Base-by-base conservation (phyloP, 1,139 yeast species). In the Tardiomyces blankii region DNA sequence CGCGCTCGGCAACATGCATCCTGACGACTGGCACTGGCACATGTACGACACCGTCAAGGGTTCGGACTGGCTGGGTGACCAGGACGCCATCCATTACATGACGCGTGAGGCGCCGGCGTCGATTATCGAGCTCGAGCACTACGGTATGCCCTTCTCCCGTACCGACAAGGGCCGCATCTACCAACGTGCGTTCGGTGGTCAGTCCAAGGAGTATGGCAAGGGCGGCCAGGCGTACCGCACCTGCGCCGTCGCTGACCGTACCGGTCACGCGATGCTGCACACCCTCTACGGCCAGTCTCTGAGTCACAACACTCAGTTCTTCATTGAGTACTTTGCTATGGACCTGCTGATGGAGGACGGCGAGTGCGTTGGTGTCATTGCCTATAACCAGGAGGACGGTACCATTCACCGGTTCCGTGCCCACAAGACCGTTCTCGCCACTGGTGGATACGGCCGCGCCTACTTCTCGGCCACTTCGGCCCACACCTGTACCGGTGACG, bases 1-100 rank as follows among this genome's bases (percentile, higher is more conserved):
- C 58, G 98, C 98, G 40, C 75, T 91, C 42, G 75, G 94, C 56
- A 91, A 91, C 75, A 89, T 91, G 96, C 97, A 93, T 73, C 75
- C 78, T 57, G 98, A 91, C 68, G 91, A 89, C 73, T 91, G 98
- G 98, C 93, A 86, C 68, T 91, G 98, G 97, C 98, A 91, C 70
- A 89, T 91, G 96, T 89, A 89, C 70, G 98, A 91, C 65, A 91
- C 98, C 62, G 98, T 91, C 61, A 91, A 91, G 73, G 98, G 98
- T 54, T 88, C 96, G n/a, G 98, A 91, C 72, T 91, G 98, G 98
- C 79, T 91, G 54, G 98, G 98, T 61, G 98, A 91, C 71, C 98
- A 91, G 72, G 98, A 91, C 64, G 96, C 98, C 48, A 91, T 91
- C 65, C 97, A 91, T 70, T 91, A 91, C 73, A 91, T 91, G 98